phyloP scores from a whole-genome alignment of 305 asterid species.

The Fraxinus baroniana region DNA sequence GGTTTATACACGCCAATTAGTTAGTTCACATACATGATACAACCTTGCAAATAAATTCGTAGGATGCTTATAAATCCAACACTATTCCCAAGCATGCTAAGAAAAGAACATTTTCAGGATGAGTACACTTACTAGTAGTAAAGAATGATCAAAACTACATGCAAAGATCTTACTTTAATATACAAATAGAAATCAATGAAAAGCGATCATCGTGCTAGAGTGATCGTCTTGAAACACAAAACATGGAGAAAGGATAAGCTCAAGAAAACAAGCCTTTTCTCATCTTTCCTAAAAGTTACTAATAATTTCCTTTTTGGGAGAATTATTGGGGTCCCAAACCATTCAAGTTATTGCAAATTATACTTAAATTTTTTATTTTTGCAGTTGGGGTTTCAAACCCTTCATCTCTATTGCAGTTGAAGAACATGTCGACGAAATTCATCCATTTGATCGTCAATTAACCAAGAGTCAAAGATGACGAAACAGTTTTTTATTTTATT shows the following conservation, averaged over 20 bases:
- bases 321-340: no score
- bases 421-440: no score
- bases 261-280: neutral
- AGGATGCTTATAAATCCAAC: neutral
- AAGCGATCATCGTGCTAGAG: neutral
- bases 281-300: no score
- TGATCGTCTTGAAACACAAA: neutral
- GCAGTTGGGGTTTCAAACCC: no score
- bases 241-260: neutral
- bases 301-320: no score
- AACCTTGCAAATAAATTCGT: neutral
- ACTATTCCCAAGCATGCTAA: neutral
- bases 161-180: neutral
- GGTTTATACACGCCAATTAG: neutral
- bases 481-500: no score
- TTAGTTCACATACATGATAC: neutral
- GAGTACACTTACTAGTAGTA: neutral
- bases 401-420: no score
- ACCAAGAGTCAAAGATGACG: no score
- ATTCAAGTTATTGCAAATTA: no score
- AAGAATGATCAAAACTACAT: neutral
- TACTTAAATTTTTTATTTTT: no score
- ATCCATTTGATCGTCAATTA: no score
- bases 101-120: neutral
- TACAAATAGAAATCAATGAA: neutral